phyloP scores from a whole-genome alignment of 2,329 filamentous ascomycete genomes.

The Arthrobotrys musiformis region DNA sequence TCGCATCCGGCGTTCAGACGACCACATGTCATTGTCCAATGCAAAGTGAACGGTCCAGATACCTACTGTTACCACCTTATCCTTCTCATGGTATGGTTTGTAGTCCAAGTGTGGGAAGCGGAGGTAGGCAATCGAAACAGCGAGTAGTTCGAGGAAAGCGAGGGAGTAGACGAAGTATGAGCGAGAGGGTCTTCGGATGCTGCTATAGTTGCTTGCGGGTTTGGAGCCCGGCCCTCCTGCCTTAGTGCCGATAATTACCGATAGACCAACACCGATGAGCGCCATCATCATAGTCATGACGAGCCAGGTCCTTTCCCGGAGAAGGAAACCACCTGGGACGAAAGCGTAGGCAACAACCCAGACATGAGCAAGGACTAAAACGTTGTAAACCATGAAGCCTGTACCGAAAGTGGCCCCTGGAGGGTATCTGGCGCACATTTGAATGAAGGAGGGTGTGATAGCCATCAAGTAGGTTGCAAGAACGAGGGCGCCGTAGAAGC shows the following conservation, averaged over 20 bases:
- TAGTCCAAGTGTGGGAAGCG: conserved; percentile 95
- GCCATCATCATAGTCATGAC: conserved; percentile 89
- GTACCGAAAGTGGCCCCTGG: conserved; percentile 85
- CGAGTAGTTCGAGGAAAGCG: conserved; percentile 79
- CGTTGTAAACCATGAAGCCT: conserved; percentile 90
- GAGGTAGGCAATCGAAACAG: conserved; percentile 82
- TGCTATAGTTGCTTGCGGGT: conserved; percentile 56
- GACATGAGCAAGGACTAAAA: conserved; percentile 95
- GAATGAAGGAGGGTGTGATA: conserved; percentile 78
- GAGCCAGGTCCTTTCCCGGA: conserved; percentile 95
- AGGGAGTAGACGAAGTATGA: conserved; percentile 79
- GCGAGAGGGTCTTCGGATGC: conserved; percentile 65
- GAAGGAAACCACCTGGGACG: conserved; percentile 89
- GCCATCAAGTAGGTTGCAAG: conserved; percentile 85
- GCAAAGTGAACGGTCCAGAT: conserved; percentile 99
- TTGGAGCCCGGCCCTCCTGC: conserved; percentile 42
- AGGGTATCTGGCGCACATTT: conserved; percentile 78
- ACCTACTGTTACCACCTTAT: conserved; percentile 88
- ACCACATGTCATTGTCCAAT: conserved; percentile 99
- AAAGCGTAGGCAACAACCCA: conserved; percentile 99
- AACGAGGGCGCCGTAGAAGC: conserved; percentile 83
- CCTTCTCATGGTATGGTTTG: conserved; percentile 85
- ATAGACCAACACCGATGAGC: conserved; percentile 83
- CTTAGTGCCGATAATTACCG: conserved; percentile 68
- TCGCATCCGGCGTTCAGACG: conserved; percentile 91